phyloP scores from a whole-genome alignment of 176 grass and related monocot genomes.

The Aechmea fasciata region DNA sequence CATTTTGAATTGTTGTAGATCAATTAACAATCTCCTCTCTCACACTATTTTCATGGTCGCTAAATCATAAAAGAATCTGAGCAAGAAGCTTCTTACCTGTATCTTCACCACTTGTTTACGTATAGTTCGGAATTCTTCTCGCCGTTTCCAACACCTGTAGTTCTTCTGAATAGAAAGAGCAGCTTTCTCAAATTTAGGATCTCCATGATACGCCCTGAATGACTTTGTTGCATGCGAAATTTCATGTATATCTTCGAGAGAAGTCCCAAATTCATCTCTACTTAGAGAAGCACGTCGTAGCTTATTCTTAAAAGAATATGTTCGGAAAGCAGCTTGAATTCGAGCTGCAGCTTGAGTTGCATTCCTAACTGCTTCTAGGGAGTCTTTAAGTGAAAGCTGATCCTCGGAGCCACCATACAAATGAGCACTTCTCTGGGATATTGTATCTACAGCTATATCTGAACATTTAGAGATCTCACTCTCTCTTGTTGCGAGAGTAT shows the following conservation, averaged over 20 bases:
- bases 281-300: conserved; percentile 33
- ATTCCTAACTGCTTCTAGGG: conserved; percentile 55
- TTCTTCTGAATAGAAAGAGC: conserved; percentile 92
- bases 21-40: too few relatives aligned
- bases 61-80: background rate
- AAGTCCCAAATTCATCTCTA: conserved; percentile 16
- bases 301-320: conserved; percentile 59
- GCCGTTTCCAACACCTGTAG: conserved; percentile 70
- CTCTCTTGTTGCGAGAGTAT: conserved; percentile 46
- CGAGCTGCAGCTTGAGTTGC: conserved; percentile 66
- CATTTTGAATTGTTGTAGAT: too few relatives aligned
- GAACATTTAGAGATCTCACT: conserved; percentile 4
- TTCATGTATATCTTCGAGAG: conserved; percentile 21
- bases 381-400: conserved; percentile 78
- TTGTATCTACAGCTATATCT: conserved; percentile 29
- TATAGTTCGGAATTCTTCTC: conserved; percentile 51
- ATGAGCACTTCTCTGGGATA: conserved; percentile 47
- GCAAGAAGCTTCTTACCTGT: conserved; percentile 41
- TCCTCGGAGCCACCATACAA: conserved; percentile 45
- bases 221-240: conserved; percentile 16
- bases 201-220: conserved; percentile 1
- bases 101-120: conserved; percentile 61
- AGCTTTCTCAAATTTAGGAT: conserved; percentile 44
- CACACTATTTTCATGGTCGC: background rate
- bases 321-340: conserved; percentile 70